These are phyloP conservation scores for Filosporella fistucella DNA, from an alignment of 495 filamentous ascomycete species.

Conservation along the genomic window DNA sequence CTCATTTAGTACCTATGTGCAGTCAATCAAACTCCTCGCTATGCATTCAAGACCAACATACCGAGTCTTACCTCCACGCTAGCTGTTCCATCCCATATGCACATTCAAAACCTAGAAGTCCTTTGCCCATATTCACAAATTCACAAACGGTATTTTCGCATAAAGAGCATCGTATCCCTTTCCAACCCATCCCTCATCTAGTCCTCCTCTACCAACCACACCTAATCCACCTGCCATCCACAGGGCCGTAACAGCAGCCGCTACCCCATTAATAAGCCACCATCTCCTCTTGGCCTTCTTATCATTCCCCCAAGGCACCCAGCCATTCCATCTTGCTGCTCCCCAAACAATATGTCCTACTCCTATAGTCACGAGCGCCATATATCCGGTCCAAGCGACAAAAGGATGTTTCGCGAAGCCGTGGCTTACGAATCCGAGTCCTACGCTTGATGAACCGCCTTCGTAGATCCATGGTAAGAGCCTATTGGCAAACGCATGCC, in stretches of 20 bases:
- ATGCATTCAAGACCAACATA: too few species aligned
- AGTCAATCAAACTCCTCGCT: too few species aligned
- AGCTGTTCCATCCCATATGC: too few species aligned
- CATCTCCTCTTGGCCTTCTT: conserved; percentile 52
- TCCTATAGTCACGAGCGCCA: conserved; percentile 60
- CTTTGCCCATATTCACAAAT: conserved; percentile 13
- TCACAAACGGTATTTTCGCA: conserved; percentile 26
- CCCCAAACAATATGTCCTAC: conserved; percentile 83
- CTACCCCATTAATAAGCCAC: conserved; percentile 62
- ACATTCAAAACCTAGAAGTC: too few species aligned
- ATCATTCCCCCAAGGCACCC: conserved; percentile 38
- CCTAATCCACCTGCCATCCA: conserved; percentile 83
- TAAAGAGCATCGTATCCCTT: conserved; percentile 66
- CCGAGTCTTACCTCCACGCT: too few species aligned
- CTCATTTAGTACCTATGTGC: too few species aligned
- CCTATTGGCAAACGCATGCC: conserved; percentile 70
- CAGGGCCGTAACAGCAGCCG: conserved; percentile 49
- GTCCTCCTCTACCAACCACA: conserved; percentile 69
- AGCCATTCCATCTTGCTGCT: conserved; percentile 67
- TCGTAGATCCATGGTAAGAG: conserved; percentile 67
- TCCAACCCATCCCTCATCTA: conserved; percentile 70
- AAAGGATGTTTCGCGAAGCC: conserved; percentile 68
- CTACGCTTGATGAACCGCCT: conserved; percentile 77
- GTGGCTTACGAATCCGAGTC: conserved; percentile 78
- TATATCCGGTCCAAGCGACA: conserved; percentile 63